Evolutionary conservation across 2,329 filamentous ascomycete species (phyloP), one percentile per base, ranked within the genome.

Genomic region (Aspergillus flavus): DNA sequence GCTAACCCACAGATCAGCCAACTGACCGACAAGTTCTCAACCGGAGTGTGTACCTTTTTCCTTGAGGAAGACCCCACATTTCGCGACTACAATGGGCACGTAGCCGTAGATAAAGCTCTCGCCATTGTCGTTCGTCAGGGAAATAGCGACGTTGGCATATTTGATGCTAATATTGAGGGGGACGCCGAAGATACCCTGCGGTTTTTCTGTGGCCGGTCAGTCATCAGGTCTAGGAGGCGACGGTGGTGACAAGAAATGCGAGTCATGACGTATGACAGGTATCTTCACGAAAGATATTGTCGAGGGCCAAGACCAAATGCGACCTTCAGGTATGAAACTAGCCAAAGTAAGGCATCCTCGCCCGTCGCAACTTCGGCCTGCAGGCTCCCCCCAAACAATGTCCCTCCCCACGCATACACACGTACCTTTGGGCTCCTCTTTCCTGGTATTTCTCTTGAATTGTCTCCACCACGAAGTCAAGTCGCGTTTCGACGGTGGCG

Each of bases 71-170:
- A 99, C 94, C 66, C 95, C 95, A 77, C 95, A 98, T 79, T 99
- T 99, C 41, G 95, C 95, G 59, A 99, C 94, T 50, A 99, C 94
- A 68, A 99, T 98, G 21, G 95, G 95, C 9, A 99, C 94, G 74
- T 98, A 98, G 73, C 95, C 95, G 78, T 98, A 99, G 59, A 98
- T 97, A 78, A 97, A 98, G 80, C 93, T 97, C 78, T 95, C 89
- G 36, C 94, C 94, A 69, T 95, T 87, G 69, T 94, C 92, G 76
- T 98, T 94, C 69, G 95, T 91, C 32, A 99, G 86, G 26, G 94
- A 98, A 73, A 99, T 99, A 67, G 95, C 95, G 64, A 99, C 95
- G 75, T 98, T 99, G 63, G 95, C 95, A 78, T 99, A 98, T 64
- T 91, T 91, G 77, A 99, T 98, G 81, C 94, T 98, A 74, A 94